phyloP scores from a whole-genome alignment of 176 grass and related monocot species.

The Melocanna baccifera region DNA sequence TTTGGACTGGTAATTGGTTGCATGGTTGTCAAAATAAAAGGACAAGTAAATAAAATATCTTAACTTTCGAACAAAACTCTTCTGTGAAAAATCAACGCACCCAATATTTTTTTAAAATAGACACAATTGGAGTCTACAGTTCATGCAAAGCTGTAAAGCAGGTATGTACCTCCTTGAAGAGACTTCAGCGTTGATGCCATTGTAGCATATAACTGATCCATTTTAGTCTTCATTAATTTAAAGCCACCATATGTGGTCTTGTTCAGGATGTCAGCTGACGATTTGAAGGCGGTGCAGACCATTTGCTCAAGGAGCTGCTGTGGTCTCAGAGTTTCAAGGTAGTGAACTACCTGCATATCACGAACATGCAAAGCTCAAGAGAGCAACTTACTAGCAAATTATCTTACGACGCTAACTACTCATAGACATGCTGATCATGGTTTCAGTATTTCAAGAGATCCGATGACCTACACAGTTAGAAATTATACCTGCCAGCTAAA shows the following conservation, averaged over 20 bases:
- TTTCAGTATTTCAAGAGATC: background rate
- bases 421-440: background rate
- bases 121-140: background rate
- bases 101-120: background rate
- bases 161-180: conserved; percentile 77
- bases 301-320: conserved; percentile 94
- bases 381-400: background rate
- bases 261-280: conserved; percentile 75
- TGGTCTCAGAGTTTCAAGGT: conserved; percentile 93
- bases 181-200: conserved; percentile 65
- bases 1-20: background rate
- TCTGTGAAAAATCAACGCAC: conserved; percentile 5
- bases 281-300: conserved; percentile 84
- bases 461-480: background rate
- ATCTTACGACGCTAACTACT: background rate
- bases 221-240: conserved; percentile 79
- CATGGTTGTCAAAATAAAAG: conserved; percentile 13
- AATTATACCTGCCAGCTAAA: background rate
- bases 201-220: conserved; percentile 86
- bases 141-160: background rate
- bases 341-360: conserved; percentile 76
- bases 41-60: background rate
- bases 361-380: background rate
- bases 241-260: conserved; percentile 77
- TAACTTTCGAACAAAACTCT: background rate